A percentile compares a stretch with the other conserved stretches of the same genome.
phyloP scores from a whole-genome alignment of 768 basidiomycete genomes.

The Rickenella mellea region DNA sequence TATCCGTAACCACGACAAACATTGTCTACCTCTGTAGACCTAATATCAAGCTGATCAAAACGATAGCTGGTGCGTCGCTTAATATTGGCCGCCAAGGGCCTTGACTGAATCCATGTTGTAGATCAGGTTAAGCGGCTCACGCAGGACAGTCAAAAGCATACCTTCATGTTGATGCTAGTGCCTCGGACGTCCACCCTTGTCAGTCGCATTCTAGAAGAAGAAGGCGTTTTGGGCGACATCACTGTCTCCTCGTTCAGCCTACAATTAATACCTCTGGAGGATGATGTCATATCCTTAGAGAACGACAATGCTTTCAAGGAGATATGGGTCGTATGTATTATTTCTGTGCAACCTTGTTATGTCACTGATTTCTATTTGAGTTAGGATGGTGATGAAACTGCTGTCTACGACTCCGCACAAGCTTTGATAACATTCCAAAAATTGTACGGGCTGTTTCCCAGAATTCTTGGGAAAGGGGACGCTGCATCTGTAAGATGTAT shows the following conservation, averaged over 20 bases:
- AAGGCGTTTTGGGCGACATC: constrained; percentile 96
- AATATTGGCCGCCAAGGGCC: constrained; percentile 5
- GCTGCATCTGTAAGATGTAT: constrained; percentile 52
- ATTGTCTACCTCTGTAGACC: constrained; percentile 92
- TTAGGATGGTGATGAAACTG: constrained; percentile 89
- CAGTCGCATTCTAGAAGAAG: constrained; percentile 80
- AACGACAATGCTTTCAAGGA: constrained; percentile 79
- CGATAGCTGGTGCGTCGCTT: constrained; percentile 72
- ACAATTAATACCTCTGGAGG: constrained; percentile 88
- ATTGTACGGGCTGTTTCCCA: constrained; percentile 81
- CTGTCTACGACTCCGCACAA: constrained; percentile 81
- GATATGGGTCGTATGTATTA: constrained; percentile 71
- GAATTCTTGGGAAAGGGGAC: constrained; percentile 90
- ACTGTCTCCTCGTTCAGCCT: constrained; percentile 81
- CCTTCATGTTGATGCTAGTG: constrained; percentile 80
- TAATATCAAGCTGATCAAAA: constrained; percentile 73
- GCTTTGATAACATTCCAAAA: constrained; percentile 78
- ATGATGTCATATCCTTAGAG: constrained; percentile 89
- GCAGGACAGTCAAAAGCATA: constrained; percentile 62
- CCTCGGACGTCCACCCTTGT: constrained; percentile 85
- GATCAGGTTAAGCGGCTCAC: constrained; percentile 87
- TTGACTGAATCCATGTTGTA: constrained; percentile 27
- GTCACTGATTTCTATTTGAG: constrained; percentile 1
- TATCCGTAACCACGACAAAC: constrained; percentile 76
- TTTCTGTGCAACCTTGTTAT: constrained; percentile 1